Evolutionary conservation across 192 early-diverging fungal genomes (phyloP), one percentile per base, ranked within the genome.

Genomic region (Chytriomyces hyalinus): DNA sequence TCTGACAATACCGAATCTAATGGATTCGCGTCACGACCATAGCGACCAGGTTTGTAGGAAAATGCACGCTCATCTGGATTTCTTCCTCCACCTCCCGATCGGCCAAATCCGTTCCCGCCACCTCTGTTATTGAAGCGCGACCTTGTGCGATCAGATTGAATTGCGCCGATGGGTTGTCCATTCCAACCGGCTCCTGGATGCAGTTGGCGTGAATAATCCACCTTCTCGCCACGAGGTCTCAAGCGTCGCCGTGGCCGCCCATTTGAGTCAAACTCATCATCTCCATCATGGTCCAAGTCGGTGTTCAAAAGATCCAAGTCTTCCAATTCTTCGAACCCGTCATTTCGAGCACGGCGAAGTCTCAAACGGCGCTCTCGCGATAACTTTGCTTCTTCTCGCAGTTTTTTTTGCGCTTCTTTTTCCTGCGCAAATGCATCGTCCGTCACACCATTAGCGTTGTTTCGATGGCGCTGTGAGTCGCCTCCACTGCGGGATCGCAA

Each of bases 181-280:
- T 7, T 50, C 76, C 76, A 77, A 13, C 76, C 76, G 3, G 48
- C 62, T 20, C 76, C 76, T 5, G 76, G 76, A 43, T 67, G 65
- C 65, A 77, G 13, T 28, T 77, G 76, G 50, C 76, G 10, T 17
- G 65, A 57, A 45, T 77, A 77, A 61, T 77, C 67, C 22, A 77
- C 61, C n/a, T 61, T 7, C 45, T 67, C 44, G 22, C 61, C 61
- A n/a, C 67, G 65, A 9, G 76, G 67, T 6, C 76, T 8, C 44
- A 77, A 48, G 17, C 36, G 46, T 15, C 65, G 8, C 17, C 60
- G 44, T 2, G 49, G 68, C 43, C 59, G 9, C 8, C 71, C 60
- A 10, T 2, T 60, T 5, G 71, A 73, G 26, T 73, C 61, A 22
- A 44, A 6, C 6, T 73, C 61, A 45, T 13, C 11, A 22, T 28